Percentiles rank a stretch among this genome's conserved stretches.
Conservation (phyloP, 2,329 filamentous ascomycete genomes). For the Zalaria obscura region DNA sequence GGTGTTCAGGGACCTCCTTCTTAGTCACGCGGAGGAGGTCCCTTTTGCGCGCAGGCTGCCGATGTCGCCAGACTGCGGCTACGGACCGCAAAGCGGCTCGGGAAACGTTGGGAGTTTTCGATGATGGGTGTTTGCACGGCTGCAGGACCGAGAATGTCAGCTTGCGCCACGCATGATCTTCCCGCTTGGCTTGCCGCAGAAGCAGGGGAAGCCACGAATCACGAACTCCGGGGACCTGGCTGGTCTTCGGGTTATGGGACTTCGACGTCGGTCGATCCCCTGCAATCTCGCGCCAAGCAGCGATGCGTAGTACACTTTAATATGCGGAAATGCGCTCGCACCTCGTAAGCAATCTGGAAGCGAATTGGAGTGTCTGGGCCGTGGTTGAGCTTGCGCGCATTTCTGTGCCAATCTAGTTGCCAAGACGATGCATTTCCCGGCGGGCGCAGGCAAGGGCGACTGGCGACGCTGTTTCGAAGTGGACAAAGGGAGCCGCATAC, state of each 20-base stretch:
- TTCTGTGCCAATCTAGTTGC: neutral
- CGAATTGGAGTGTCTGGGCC: too few relatives aligned
- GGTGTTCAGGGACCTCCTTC: too few relatives aligned
- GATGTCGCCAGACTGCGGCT: too few relatives aligned
- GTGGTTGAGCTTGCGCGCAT: neutral
- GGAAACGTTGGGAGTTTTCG: too few relatives aligned
- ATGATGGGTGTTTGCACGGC: too few relatives aligned
- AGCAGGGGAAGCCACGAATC: neutral
- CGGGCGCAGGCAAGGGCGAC: neutral
- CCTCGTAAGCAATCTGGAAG: too few relatives aligned
- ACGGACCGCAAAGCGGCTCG: too few relatives aligned
- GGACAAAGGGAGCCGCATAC: neutral
- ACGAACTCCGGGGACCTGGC: neutral
- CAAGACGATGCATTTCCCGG: neutral
- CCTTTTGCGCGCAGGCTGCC: too few relatives aligned
- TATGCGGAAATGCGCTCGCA: neutral
- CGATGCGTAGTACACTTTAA: neutral
- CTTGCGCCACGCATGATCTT: too few relatives aligned
- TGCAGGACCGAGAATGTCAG: too few relatives aligned
- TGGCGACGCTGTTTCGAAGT: neutral
- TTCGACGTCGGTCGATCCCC: neutral
- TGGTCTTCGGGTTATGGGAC: neutral
- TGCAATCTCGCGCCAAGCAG: neutral
- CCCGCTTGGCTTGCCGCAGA: neutral
- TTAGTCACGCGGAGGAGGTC: too few relatives aligned